Evolutionary conservation across 2,329 filamentous ascomycete species (phyloP).

Genomic region (Orbilia oligospora): DNA sequence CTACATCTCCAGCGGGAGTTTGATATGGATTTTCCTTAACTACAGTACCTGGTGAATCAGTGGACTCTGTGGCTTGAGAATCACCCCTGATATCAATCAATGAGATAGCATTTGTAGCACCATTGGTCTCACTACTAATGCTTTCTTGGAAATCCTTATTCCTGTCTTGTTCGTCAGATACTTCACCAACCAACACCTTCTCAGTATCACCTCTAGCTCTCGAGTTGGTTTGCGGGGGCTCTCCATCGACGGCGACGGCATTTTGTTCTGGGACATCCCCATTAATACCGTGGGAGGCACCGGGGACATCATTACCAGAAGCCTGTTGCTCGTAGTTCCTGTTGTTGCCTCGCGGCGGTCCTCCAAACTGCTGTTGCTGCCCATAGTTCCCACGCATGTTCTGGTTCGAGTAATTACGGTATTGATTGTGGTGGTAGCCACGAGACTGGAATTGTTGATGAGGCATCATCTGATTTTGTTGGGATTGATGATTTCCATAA

Average conservation of each 20-base stretch:
- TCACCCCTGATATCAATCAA: conserved; percentile 57
- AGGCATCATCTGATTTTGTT: conserved; percentile 62
- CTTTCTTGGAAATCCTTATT: conserved; percentile 52
- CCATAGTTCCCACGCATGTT: conserved; percentile 61
- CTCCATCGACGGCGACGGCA: conserved; percentile 49
- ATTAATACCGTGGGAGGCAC: conserved; percentile 36
- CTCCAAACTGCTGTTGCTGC: conserved; percentile 56
- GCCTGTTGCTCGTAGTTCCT: conserved; percentile 55
- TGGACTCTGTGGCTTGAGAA: conserved; percentile 44
- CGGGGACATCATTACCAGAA: conserved; percentile 54
- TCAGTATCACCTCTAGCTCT: conserved; percentile 49
- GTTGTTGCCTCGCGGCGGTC: conserved; percentile 46
- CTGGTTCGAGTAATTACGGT: conserved; percentile 61
- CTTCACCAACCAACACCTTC: conserved; percentile 52
- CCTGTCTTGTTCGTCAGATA: conserved; percentile 37
- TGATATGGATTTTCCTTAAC: conserved; percentile 65
- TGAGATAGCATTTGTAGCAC: conserved; percentile 60
- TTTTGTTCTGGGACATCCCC: conserved; percentile 46
- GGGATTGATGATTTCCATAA: conserved; percentile 64
- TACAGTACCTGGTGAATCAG: conserved; percentile 59
- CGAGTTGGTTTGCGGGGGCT: conserved; percentile 15
- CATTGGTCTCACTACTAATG: conserved; percentile 60
- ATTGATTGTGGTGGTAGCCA: conserved; percentile 61
- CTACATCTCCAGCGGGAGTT: conserved; percentile 62
- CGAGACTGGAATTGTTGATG: conserved; percentile 61